phyloP scores from a whole-genome alignment of 2,329 filamentous ascomycete species.

The Zymoseptoria brevis region DNA sequence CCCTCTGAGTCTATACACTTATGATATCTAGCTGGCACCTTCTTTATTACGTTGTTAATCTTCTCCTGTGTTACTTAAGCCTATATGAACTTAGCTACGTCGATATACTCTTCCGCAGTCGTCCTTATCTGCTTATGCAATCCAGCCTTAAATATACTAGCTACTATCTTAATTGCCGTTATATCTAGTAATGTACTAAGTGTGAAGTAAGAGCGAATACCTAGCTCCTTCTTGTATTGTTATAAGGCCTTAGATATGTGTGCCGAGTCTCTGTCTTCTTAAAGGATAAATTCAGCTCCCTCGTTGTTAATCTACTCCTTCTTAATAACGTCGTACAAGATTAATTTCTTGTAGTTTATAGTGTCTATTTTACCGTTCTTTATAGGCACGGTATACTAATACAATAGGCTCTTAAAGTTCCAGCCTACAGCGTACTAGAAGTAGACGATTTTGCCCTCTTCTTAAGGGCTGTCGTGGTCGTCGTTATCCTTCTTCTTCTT shows the following conservation, averaged over 20 bases:
- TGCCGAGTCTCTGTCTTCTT: background rate
- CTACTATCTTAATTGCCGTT: background rate
- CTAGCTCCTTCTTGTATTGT: background rate
- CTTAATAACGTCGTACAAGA: background rate
- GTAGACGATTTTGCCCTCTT: background rate
- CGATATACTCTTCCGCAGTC: background rate
- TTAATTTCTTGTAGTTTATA: background rate
- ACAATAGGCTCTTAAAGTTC: background rate
- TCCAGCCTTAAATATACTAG: background rate
- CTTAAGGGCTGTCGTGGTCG: background rate
- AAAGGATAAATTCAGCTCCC: background rate
- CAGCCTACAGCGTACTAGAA: background rate
- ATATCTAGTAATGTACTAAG: background rate
- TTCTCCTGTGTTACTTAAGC: background rate
- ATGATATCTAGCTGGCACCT: background rate
- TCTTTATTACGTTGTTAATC: background rate
- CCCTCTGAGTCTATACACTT: too few relatives aligned
- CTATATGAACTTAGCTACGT: background rate
- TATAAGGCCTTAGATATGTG: background rate
- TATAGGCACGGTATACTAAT: background rate
- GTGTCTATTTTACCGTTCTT: background rate
- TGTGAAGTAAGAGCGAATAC: background rate
- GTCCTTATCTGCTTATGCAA: background rate
- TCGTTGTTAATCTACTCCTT: background rate
- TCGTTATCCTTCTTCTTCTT: too few relatives aligned